Evolutionary conservation across 2,329 filamentous ascomycete genomes (phyloP).

Genomic region (Microdochium nivale): DNA sequence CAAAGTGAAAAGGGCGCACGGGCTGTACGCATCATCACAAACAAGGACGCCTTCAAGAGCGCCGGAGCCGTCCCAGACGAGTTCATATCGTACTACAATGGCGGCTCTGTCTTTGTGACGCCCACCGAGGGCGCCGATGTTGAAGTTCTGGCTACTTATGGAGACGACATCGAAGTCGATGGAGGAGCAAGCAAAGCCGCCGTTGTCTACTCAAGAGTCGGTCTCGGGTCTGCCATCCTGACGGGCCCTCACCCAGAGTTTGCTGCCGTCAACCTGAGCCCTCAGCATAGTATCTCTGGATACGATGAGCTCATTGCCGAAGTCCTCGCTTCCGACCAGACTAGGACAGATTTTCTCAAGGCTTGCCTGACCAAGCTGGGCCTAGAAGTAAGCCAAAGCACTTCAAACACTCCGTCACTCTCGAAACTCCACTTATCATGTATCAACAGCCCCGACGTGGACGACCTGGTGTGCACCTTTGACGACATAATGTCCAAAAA

Average conservation of each 20-base stretch:
- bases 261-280: conserved; percentile 66
- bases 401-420: conserved; percentile 64
- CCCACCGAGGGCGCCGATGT: conserved; percentile 58
- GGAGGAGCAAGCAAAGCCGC: conserved; percentile 67
- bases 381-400: conserved; percentile 65
- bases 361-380: conserved; percentile 74
- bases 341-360: conserved; percentile 67
- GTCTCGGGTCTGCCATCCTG: conserved; percentile 69
- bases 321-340: conserved; percentile 59
- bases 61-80: conserved; percentile 43
- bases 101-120: conserved; percentile 87
- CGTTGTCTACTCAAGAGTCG: conserved; percentile 74
- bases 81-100: conserved; percentile 84
- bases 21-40: conserved; percentile 59
- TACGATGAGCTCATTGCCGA: conserved; percentile 64
- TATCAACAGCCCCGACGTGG: conserved; percentile 52
- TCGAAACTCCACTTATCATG: conserved; percentile 79
- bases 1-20: conserved; percentile 76
- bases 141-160: conserved; percentile 75
- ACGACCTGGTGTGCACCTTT: conserved; percentile 57
- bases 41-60: conserved; percentile 45
- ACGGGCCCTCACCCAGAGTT: conserved; percentile 96
- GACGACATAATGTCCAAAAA: conserved; percentile 59
- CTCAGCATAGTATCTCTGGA: conserved; percentile 54
- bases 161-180: conserved; percentile 66